These are phyloP conservation scores for Pulveroboletus sp. DNA, from an alignment of 768 basidiomycete species.

Conservation along the genomic window DNA sequence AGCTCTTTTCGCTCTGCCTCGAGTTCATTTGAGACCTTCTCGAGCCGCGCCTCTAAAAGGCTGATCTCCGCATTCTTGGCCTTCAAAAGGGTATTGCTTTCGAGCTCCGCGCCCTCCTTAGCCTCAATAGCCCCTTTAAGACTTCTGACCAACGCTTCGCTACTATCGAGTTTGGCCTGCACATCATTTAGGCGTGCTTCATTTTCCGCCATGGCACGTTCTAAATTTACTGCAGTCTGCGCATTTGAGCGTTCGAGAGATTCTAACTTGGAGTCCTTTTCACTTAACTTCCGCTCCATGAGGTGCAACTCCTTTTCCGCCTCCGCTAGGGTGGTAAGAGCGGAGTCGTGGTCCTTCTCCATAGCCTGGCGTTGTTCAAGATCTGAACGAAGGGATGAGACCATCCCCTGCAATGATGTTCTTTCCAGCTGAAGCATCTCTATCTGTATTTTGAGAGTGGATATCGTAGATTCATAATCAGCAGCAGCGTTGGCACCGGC, in stretches of 20 bases:
- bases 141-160: constrained; percentile 39
- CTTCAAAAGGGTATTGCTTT: constrained; percentile 46
- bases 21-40: constrained; percentile 41
- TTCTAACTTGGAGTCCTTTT: constrained; percentile 42
- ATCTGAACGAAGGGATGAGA: constrained; percentile 22
- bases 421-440: constrained; percentile 70
- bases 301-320: constrained; percentile 41
- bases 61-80: constrained; percentile 60
- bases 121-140: constrained; percentile 51
- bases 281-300: constrained; percentile 40
- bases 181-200: constrained; percentile 40
- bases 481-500: constrained; percentile 12
- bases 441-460: constrained; percentile 35
- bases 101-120: constrained; percentile 46
- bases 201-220: constrained; percentile 43
- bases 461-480: constrained; percentile 14
- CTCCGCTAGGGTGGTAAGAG: constrained; percentile 35
- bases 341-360: constrained; percentile 44
- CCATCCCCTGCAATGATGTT: constrained; percentile 44
- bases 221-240: constrained; percentile 37
- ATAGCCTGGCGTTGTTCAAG: constrained; percentile 25
- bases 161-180: constrained; percentile 42
- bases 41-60: constrained; percentile 45
- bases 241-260: constrained; percentile 42
- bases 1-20: constrained; percentile 65